Percentiles rank a stretch among this genome's conserved stretches.
Conservation (phyloP, 345 rosid species). For the Brassica napus region Da-Ae NC_063441.1:5883501-5884000, state of each 20-base stretch:
- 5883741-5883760: conserved; percentile 85
- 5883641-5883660: conserved; percentile 96
- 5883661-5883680: conserved; percentile 73
- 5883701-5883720: conserved; percentile 91
- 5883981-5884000: not conserved
- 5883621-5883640: conserved; percentile 96
- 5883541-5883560: not conserved
- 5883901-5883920: not conserved
- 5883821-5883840: conserved; percentile 69
- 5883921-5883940: conserved; percentile 62
- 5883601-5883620: conserved; percentile 82
- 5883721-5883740: conserved; percentile 95
- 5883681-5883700: conserved; percentile 71
- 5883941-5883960: conserved; percentile 91
- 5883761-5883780: conserved; percentile 95
- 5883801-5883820: conserved; percentile 98
- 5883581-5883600: conserved; percentile 97
- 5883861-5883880: not conserved
- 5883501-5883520: conserved; percentile 63
- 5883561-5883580: conserved; percentile 31
- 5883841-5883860: not conserved
- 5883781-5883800: conserved; percentile 94
- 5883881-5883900: not conserved
- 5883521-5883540: conserved; percentile 45
- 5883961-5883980: conserved; percentile 62